A percentile compares a stretch with the other conserved stretches of the same genome.
These are phyloP conservation scores for Suhomyces choctaworum DNA, from an alignment of 1,139 yeast species.

Conservation along the genomic window DNA sequence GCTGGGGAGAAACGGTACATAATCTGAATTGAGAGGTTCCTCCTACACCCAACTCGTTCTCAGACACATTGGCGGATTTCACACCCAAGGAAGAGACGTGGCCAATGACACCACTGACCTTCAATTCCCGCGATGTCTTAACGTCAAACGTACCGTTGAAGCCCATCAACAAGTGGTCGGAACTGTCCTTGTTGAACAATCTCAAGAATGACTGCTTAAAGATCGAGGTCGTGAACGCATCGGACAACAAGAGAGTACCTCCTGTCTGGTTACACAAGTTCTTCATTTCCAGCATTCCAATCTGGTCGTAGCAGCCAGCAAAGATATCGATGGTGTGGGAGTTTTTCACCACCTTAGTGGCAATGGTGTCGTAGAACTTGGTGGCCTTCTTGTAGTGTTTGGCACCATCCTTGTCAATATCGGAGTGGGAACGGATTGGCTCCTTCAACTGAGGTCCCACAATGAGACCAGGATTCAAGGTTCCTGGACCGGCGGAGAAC, in stretches of 20 bases:
- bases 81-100: conserved; percentile 78
- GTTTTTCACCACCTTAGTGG: conserved; percentile 70
- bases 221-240: conserved; percentile 95
- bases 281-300: conserved; percentile 97
- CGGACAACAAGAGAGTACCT: conserved; percentile 87
- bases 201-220: conserved; percentile 92
- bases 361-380: conserved; percentile 78
- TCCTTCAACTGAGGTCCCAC: conserved; percentile 91
- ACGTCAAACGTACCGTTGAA: conserved; percentile 85
- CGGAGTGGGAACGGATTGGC: conserved; percentile 96
- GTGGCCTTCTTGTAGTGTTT: conserved; percentile 90
- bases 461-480: conserved; percentile 92
- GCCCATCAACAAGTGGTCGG: conserved; percentile 83
- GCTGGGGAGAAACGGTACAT: conserved; percentile 81
- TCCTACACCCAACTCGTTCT: conserved; percentile 91
- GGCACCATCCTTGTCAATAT: conserved; percentile 84
- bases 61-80: conserved; percentile 74
- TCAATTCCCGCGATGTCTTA: conserved; percentile 84
- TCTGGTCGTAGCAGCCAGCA: conserved; percentile 98
- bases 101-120: conserved; percentile 91
- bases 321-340: conserved; percentile 90
- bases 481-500: conserved; percentile 94
- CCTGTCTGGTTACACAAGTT: conserved; percentile 86
- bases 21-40: conserved; percentile 87
- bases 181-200: conserved; percentile 81